Base-by-base conservation (phyloP, 257 asterid genomes). In the Dorcoceras hygrometricum region DNA sequence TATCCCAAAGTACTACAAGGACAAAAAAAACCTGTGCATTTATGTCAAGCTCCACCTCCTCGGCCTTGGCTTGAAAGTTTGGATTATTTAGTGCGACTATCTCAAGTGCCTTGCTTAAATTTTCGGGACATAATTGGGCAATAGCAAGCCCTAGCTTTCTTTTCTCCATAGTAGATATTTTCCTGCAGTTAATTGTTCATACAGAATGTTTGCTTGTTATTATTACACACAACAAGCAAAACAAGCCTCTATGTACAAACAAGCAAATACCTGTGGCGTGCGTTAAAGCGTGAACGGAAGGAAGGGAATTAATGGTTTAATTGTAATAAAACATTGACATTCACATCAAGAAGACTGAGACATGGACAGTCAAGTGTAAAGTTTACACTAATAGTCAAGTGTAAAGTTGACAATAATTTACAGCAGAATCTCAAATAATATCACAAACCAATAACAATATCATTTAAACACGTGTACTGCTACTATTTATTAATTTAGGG, bases 1-100 rank as follows among this genome's bases (percentile, higher is more conserved):
- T 29, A 29, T 5, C 0, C 14, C 2, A 9, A 4, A 9, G 43
- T 34, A 34, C 9, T 51, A 27, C 5, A 66, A 70, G 51, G 73
- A 65, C 62, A 63, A 71, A 31, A 34, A 69, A 67, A 71, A 92
- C 98, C 98, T 86, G 97, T 14, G 87, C 86, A 75, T 70, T 81
- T 23, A 92, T 80, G 86, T 92, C 97, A 53, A 92, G 86, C 73
- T 89, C 93, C 79, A 92, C 79, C 61, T 87, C 88, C 69, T 87
- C 96, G 12, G 85, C 78, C 7, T 76, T 74, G 20, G 80, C 69
- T 36, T 76, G 80, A 76, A 89, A 84, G 80, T 76, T 64, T 10
- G 80, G 83, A 75, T 89, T 83, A 70, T 64, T 67, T 79, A 78
- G 86, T 59, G 97, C 94, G 29, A 92, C 86, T 60, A 92, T 92